Percentiles rank a stretch among this genome's conserved stretches.
phyloP scores from a whole-genome alignment of 2,329 filamentous ascomycete genomes.

The Trichoderma sp. region DNA sequence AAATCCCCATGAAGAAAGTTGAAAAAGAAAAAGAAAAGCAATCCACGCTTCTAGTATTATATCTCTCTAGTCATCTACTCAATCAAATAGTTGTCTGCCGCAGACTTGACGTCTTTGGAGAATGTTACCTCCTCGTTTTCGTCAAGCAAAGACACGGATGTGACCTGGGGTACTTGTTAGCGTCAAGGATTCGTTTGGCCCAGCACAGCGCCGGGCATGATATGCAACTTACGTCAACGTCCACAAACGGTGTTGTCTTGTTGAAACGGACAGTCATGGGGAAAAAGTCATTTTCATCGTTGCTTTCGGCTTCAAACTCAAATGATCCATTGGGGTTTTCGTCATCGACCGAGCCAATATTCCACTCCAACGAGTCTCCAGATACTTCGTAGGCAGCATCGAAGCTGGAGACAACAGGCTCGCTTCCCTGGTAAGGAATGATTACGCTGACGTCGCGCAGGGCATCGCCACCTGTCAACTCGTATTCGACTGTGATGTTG shows the following conservation, averaged over 20 bases:
- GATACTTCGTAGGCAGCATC: conserved; percentile 93
- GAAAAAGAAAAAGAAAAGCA: conserved; percentile 20
- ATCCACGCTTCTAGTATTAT: conserved; percentile 26
- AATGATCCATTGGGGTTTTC: conserved; percentile 84
- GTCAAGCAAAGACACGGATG: conserved; percentile 69
- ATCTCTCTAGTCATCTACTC: conserved; percentile 55
- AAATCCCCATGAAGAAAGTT: conserved; percentile 4
- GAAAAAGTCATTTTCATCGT: conserved; percentile 94
- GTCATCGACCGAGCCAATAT: conserved; percentile 81
- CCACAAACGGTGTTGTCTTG: conserved; percentile 82
- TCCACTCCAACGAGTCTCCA: conserved; percentile 92
- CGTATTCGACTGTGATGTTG: conserved; percentile 93
- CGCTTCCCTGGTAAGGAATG: conserved; percentile 82
- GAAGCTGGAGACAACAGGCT: conserved; percentile 88
- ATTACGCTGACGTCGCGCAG: conserved; percentile 83
- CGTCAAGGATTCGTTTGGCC: conserved; percentile 24
- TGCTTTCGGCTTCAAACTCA: conserved; percentile 89
- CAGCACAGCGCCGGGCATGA: background rate
- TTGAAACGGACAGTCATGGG: conserved; percentile 91
- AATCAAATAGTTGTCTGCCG: conserved; percentile 75
- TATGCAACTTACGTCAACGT: conserved; percentile 78
- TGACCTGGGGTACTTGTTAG: conserved; percentile 49
- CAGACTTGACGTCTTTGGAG: conserved; percentile 77
- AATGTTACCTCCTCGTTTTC: conserved; percentile 79
- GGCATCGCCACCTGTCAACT: conserved; percentile 77